Conservation (phyloP, 495 filamentous ascomycete genomes). For the Daldinia decipiens region DNA sequence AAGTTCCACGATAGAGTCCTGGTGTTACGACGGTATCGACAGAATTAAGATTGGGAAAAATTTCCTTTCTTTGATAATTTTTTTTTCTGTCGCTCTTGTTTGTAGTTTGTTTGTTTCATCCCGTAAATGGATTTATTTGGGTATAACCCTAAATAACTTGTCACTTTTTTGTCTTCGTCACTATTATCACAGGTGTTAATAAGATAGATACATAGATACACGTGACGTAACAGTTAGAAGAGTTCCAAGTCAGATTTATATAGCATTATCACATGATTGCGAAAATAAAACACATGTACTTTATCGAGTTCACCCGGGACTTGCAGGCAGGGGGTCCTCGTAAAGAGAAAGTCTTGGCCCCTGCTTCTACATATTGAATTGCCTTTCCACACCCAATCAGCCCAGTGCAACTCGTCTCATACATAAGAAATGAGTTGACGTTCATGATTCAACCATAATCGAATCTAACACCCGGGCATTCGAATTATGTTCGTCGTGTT, state of each 20-base stretch:
- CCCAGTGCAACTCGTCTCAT: constrained; percentile 10
- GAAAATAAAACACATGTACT: neutral
- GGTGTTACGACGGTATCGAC: constrained; percentile 12
- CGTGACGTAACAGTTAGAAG: constrained; percentile 6
- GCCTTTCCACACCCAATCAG: constrained; percentile 10
- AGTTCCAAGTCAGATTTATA: constrained; percentile 10
- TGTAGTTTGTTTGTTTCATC: neutral
- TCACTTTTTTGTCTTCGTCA: neutral
- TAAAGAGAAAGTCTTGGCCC: constrained; percentile 20
- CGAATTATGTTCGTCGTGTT: neutral
- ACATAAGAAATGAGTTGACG: constrained; percentile 1
- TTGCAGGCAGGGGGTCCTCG: constrained; percentile 12
- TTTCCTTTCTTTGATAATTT: neutral
- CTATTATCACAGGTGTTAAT: constrained; percentile 15
- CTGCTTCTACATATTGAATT: constrained; percentile 24
- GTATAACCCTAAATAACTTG: neutral
- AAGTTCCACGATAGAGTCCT: constrained; percentile 26
- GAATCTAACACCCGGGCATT: neutral
- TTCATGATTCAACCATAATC: constrained; percentile 16
- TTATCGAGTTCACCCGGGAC: constrained; percentile 3
- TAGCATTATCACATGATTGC: constrained; percentile 31
- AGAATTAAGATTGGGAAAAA: neutral
- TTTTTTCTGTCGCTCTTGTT: neutral
- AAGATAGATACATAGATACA: neutral
- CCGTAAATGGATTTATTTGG: neutral